Evolutionary conservation across 2,329 filamentous ascomycete genomes (phyloP), one percentile per base, ranked within the genome.

Genomic region (Aureobasidium sp.): DNA sequence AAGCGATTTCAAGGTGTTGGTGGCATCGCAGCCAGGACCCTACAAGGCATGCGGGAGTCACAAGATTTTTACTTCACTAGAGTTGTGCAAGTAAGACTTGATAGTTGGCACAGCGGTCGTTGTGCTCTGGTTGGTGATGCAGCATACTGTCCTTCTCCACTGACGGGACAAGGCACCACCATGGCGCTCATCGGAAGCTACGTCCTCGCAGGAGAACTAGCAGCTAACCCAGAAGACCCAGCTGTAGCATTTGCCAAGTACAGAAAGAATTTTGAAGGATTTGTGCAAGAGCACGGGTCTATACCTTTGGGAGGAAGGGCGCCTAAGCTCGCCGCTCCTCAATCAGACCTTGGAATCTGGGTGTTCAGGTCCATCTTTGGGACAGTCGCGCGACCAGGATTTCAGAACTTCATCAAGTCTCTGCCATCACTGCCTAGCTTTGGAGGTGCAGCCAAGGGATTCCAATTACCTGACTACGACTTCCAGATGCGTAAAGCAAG

Each of bases 1-100:
- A 59, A 63, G 26, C 48, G 52, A 24, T 64, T 66, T 41, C 32
- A 46, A 24, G 57, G 56, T 3, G 27, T 66, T 8, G 43, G 46
- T 9, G 59, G 63, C 10, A 41, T 64, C 20, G 66, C 62, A 50
- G 59, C 47, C 3, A 60, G 65, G 24, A 52, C 76, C 2, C 52
- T 80, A 0, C 64, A 71, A 8, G 76, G 67, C 1, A 76, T 81
- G 75, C 67, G 72, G 32, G 68, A 67, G 0, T 67, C 73, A 0
- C 66, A 75, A 0, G 75, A 81, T 61, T 80, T 79, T 65, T 81
- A 81, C 67, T 76, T 74, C 63, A 72, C 77, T 34, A 72, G 75
- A 20, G 67, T 76, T n/a, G 74, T 70, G 6, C 73, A 77, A 51
- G 71, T 78, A 48, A 73, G 72, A 50, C 70, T 77, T 65, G 64